A percentile compares a stretch with the other conserved stretches of the same genome.
Evolutionary conservation across 192 early-diverging fungal genomes (phyloP).

Genomic region (Backusella morwellensis): DNA sequence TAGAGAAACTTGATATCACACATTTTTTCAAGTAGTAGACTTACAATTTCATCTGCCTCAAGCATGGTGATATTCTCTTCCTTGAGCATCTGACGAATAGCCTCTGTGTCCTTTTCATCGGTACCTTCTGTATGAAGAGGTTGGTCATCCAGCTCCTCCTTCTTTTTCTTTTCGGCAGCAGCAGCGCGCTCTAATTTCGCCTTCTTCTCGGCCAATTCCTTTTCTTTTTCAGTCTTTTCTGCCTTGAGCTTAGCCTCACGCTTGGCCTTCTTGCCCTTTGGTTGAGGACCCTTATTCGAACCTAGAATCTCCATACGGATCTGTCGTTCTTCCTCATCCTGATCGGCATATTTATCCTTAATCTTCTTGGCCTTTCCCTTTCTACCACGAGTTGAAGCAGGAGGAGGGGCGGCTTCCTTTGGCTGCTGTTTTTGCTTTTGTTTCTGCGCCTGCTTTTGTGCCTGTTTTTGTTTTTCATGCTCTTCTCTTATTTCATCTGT

Average conservation of each 20-base stretch:
- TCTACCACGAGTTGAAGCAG: constrained; percentile 69
- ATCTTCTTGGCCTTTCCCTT: constrained; percentile 88
- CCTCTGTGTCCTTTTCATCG: constrained; percentile 34
- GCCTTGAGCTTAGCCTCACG: constrained; percentile 51
- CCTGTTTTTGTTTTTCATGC: not conserved
- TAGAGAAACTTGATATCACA: not conserved
- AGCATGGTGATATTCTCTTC: constrained; percentile 58
- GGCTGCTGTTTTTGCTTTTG: constrained; percentile 23
- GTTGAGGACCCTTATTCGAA: constrained; percentile 64
- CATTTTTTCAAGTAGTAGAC: not conserved
- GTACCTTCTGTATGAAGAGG: not conserved
- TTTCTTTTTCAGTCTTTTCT: constrained; percentile 24
- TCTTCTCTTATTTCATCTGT: constrained; percentile 6
- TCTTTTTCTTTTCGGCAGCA: not conserved
- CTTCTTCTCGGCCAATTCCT: constrained; percentile 14
- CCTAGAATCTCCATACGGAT: constrained; percentile 80
- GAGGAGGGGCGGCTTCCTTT: constrained; percentile 12
- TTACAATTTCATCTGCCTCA: constrained; percentile 48
- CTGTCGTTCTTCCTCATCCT: constrained; percentile 90
- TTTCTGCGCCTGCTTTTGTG: constrained; percentile 9
- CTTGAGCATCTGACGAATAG: constrained; percentile 52
- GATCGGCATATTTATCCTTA: constrained; percentile 92
- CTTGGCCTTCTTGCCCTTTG: constrained; percentile 73
- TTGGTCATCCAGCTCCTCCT: not conserved
- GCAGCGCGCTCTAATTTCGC: not conserved